Evolutionary conservation across 2,329 filamentous ascomycete species (phyloP), one percentile per base, ranked within the genome.

Genomic region (Alternaria sp.): DNA sequence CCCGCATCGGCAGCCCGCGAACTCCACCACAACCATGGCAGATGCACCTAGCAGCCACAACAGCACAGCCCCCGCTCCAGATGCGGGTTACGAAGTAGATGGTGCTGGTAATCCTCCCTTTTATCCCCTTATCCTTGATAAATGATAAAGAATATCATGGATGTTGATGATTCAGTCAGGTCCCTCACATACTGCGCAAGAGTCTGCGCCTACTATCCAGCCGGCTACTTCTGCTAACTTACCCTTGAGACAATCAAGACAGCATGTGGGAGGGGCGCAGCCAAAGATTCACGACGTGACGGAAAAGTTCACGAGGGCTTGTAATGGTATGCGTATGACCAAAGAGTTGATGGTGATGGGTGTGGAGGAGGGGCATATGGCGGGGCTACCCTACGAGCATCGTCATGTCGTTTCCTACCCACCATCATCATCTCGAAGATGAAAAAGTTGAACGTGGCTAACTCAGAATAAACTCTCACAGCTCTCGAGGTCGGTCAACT

Each of bases 401-500:
- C 45, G 28, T 58, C 20, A 53, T 62, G 57, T 32, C 16, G n/a
- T n/a, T 34, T 57, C 51, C 30, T 36, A 36, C 12, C 32, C 1
- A 25, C 25, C 25, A 27, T 8, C 7, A 27, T 27, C 25, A 27
- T 27, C 32, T 14, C 6, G 32, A 36, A 36, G 32, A 16, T 14
- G 32, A 14, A 14, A 36, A 36, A 6, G 32, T 34, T 27, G 25
- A 14, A 36, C 6, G 14, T 36, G 32, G 32, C 4, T 4, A 12
- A 58, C 71, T 75, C 1, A 18, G 2, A 2, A 18, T 2, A 16
- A 30, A 41, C 9, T 20, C 16, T 63, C 4, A 12, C 20, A 97
- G 93, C 88, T 63, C 83, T 98, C 59, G 81, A 86, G 48, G 88
- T 91, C 8, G 95, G 95, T 32, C 89, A 96, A 69, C 86, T 99